Base-by-base conservation (phyloP, 192 early-diverging fungal species). In the Coemansia sp. region DNA sequence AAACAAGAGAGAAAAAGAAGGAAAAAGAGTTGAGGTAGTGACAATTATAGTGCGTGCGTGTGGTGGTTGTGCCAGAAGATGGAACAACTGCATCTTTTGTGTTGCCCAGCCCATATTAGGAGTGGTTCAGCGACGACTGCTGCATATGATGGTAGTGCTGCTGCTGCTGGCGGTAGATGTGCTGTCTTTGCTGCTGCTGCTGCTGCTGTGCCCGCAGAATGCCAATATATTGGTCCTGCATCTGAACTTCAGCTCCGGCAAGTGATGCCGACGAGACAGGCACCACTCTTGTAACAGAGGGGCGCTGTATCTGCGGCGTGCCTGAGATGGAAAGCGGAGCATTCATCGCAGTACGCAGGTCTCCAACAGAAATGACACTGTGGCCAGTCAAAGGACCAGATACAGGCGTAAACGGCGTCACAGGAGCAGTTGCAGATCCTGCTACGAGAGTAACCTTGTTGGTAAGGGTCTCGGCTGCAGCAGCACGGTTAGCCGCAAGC, bases 261-360 rank as follows among this genome's bases (percentile, higher is more conserved):
- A 10, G 1, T 25, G 37, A 23, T 19, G 34, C 18, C 18, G 47
- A 10, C 47, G 23, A 37, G 9, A 37, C 9, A 0, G 42, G 42
- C 7, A 44, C 4, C 12, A 49, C 18, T 24, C 4, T 33, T 4
- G n/a, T 49, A 9, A 12, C 21, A 27, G 24, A 15, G 22, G 47
- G 37, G 51, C 52, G 38, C 27, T 24, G 38, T 18, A 58, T 66
- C 22, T 53, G 47, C 38, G 55, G 64, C 1, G 64, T 66, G 12
- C 43, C 27, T 2, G 57, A 27, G 17, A 59, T 45, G 7, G 64
- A 66, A 17, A 69, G 9, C 8, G 67, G 67, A 3, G 49, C 51
- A 22, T 62, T 62, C 67, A 69, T 61, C 7, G 60, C 61, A 21
- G 53, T 40, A 24, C 67, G 64, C 46, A 73, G 39, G 23, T 66